phyloP scores from a whole-genome alignment of 257 asterid genomes.

The Fraxinus pennsylvanica region DNA sequence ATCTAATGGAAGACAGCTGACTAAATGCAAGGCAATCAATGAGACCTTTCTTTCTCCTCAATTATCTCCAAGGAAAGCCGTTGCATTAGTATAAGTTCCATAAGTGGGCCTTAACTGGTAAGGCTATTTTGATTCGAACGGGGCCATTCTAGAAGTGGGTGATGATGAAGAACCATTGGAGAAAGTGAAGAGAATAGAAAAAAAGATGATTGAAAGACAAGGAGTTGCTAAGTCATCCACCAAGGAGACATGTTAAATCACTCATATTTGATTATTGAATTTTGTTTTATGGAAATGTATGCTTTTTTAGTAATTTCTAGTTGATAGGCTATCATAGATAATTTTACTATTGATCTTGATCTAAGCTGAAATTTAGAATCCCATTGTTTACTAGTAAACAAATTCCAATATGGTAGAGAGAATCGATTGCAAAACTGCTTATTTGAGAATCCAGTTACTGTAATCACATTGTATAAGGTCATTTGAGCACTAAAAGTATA shows the following conservation, averaged over 20 bases:
- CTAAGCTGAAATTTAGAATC: not conserved
- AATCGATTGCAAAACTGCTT: too few relatives aligned
- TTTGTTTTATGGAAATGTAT: not conserved
- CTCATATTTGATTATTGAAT: not conserved
- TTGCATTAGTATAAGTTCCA: conserved; percentile 45
- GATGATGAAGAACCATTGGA: conserved; percentile 82
- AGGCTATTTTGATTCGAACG: conserved; percentile 47
- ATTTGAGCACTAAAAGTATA: too few relatives aligned
- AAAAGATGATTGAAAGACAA: conserved; percentile 83
- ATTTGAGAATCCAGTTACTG: too few relatives aligned
- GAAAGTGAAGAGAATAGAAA: conserved; percentile 82
- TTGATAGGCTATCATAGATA: not conserved
- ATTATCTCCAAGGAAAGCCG: conserved; percentile 48
- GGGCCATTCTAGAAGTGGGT: conserved; percentile 87
- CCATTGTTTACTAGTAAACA: too few relatives aligned
- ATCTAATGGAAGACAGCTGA: conserved; percentile 30
- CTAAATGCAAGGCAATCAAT: conserved; percentile 42
- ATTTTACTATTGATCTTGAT: not conserved
- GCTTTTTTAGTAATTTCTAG: not conserved
- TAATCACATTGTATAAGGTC: too few relatives aligned
- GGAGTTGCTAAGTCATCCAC: conserved; percentile 56
- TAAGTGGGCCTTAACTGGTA: conserved; percentile 36
- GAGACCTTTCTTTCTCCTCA: conserved; percentile 28
- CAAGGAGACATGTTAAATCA: conserved; percentile 62
- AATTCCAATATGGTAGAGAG: too few relatives aligned